Conservation (phyloP, 345 rosid genomes). For the Hibiscus tridactylites region DNA sequence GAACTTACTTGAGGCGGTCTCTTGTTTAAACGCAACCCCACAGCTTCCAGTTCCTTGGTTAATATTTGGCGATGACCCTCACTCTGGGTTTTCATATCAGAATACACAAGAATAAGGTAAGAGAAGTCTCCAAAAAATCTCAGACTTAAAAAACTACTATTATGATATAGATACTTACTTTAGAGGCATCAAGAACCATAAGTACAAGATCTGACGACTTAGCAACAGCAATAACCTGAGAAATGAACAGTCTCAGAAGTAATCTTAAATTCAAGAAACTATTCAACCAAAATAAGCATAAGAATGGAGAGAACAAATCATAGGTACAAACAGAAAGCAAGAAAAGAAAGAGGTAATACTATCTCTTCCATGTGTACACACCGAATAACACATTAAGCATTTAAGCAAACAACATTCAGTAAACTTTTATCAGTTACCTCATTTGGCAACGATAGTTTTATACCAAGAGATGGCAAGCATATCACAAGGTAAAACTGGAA, state of each 20-base stretch:
- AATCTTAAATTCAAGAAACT: background rate
- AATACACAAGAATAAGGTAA: background rate
- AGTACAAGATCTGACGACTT: conserved; percentile 94
- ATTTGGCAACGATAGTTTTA: background rate
- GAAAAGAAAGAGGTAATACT: background rate
- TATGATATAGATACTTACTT: conserved; percentile 43
- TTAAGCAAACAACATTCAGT: background rate
- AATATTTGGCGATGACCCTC: conserved; percentile 98
- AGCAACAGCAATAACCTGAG: conserved; percentile 96
- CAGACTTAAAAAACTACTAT: background rate
- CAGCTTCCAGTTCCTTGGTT: conserved; percentile 92
- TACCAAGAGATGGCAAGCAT: background rate
- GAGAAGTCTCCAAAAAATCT: too few species aligned
- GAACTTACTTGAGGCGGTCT: conserved; percentile 84
- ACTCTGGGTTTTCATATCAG: conserved; percentile 44
- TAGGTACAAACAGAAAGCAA: background rate
- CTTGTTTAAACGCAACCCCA: conserved; percentile 95
- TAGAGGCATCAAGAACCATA: conserved; percentile 99
- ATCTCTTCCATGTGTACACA: background rate
- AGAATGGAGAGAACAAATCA: background rate
- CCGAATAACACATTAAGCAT: background rate
- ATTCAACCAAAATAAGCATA: background rate
- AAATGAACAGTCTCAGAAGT: conserved; percentile 16
- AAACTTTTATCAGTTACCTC: background rate
- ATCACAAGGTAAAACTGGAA: background rate